Conservation (phyloP, 192 early-diverging fungal genomes). For the Mortierella claussenii region DNA sequence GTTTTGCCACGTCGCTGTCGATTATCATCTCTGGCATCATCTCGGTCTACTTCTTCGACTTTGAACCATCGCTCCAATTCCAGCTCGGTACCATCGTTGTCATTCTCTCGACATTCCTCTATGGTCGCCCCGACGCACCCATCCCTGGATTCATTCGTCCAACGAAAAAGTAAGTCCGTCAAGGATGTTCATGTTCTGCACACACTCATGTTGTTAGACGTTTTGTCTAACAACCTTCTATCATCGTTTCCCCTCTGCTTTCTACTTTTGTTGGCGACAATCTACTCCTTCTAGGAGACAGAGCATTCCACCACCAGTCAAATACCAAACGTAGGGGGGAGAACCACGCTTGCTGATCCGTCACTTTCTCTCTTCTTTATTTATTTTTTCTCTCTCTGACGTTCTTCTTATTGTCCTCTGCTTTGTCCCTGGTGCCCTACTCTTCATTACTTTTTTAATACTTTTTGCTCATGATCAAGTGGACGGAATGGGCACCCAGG, state of each 20-base stretch:
- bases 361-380: background rate
- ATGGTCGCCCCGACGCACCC: conserved; percentile 59
- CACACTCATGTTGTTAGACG: background rate
- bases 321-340: conserved; percentile 16
- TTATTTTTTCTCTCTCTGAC: conserved; percentile 4
- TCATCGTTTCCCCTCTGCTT: background rate
- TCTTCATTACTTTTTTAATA: background rate
- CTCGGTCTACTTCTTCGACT: conserved; percentile 80
- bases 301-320: conserved; percentile 41
- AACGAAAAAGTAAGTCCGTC: conserved; percentile 35
- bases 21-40: conserved; percentile 86
- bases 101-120: conserved; percentile 69
- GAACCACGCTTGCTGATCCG: background rate
- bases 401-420: too few species aligned
- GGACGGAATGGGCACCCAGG: conserved; percentile 5
- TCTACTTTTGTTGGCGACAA: background rate
- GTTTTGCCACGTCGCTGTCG: conserved; percentile 91
- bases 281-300: conserved; percentile 21
- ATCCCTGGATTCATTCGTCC: conserved; percentile 38
- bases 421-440: background rate
- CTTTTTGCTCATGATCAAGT: background rate
- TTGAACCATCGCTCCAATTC: conserved; percentile 77
- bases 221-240: background rate
- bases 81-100: conserved; percentile 71
- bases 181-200: background rate